Evolutionary conservation across 768 basidiomycete genomes (phyloP).

Genomic region (Guyanaporus albipodus): DNA sequence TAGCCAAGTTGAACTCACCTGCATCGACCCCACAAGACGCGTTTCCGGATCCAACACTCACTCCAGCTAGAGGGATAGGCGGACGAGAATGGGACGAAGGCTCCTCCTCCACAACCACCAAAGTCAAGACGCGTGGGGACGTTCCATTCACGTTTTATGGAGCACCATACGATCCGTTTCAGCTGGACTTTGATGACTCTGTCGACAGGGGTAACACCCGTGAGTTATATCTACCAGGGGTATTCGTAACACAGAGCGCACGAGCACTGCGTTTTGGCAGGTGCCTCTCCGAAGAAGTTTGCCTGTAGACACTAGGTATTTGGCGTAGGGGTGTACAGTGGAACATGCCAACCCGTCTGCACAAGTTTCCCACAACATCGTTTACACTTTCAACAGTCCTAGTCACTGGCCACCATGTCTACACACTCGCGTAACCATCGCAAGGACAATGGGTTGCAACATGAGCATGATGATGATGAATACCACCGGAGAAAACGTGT

Average conservation of each 20-base stretch:
- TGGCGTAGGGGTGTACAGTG: too few species aligned
- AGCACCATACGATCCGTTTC: slow-evolving; percentile 22
- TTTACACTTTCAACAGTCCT: background rate
- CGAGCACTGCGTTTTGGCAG: slow-evolving; percentile 17
- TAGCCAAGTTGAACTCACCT: background rate
- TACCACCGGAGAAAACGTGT: slow-evolving; percentile 9
- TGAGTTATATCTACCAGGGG: slow-evolving; percentile 10
- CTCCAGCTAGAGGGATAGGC: background rate
- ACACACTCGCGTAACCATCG: slow-evolving; percentile 12
- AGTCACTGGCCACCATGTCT: slow-evolving; percentile 10
- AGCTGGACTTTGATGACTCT: slow-evolving; percentile 11
- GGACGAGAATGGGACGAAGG: background rate
- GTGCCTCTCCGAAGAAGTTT: slow-evolving; percentile 8
- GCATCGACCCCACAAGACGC: slow-evolving; percentile 17
- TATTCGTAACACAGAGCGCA: slow-evolving; percentile 1
- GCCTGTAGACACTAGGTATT: slow-evolving; percentile 10
- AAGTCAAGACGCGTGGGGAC: background rate
- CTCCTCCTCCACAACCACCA: background rate
- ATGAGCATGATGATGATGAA: slow-evolving; percentile 9
- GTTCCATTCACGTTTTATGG: slow-evolving; percentile 1
- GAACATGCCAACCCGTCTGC: too few species aligned
- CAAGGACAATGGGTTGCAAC: slow-evolving; percentile 12
- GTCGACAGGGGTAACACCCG: background rate
- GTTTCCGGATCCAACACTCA: slow-evolving; percentile 22
- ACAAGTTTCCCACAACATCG: slow-evolving; percentile 17